Conservation (phyloP, 345 rosid species). For the Balakata baccata region DNA sequence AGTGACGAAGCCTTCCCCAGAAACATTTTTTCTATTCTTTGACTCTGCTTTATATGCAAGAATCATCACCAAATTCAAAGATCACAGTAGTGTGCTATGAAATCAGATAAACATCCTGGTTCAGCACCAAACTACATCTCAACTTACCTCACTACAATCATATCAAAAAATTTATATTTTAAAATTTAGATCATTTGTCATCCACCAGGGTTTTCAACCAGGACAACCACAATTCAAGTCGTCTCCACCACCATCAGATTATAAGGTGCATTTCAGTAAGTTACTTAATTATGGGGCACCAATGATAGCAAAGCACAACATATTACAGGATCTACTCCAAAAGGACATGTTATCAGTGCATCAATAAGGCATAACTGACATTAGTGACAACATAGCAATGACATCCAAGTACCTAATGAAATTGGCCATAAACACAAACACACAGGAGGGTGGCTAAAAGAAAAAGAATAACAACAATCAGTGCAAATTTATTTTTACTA, state of each 20-base stretch:
- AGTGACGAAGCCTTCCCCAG: not conserved
- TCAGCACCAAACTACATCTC: not conserved
- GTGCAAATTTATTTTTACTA: slow-evolving; percentile 1
- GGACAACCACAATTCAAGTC: not conserved
- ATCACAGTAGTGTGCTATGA: not conserved
- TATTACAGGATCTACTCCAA: not conserved
- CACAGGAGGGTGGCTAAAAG: not conserved
- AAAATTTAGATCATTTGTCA: not conserved
- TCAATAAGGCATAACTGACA: not conserved
- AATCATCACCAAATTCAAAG: not conserved
- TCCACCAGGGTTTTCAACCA: slow-evolving; percentile 4
- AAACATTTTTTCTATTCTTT: not conserved
- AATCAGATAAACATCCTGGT: not conserved
- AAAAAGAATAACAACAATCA: slow-evolving; percentile 3
- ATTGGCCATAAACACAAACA: slow-evolving; percentile 7
- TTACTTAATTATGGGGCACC: not conserved
- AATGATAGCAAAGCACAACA: not conserved
- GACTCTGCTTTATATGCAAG: not conserved
- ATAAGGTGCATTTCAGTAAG: not conserved
- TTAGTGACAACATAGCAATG: not conserved
- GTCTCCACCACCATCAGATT: not conserved
- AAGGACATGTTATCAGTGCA: not conserved
- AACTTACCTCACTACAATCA: no score
- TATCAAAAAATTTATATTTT: not conserved
- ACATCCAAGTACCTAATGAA: not conserved